Conservation (phyloP, 306 rosid genomes). For the Trifolium subterraneum region DNA sequence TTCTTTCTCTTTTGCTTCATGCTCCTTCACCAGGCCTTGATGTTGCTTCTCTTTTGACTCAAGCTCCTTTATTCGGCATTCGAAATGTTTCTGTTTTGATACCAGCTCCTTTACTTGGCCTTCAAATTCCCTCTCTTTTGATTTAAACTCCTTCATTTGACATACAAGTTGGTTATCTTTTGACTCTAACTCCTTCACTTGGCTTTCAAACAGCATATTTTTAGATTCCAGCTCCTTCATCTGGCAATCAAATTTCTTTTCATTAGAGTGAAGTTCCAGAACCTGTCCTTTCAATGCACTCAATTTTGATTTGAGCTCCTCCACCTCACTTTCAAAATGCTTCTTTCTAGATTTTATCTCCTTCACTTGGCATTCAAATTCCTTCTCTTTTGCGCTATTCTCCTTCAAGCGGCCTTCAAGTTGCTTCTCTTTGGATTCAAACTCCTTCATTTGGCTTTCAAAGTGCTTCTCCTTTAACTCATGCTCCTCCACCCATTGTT, state of each 20-base stretch:
- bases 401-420: neutral
- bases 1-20: too few species aligned
- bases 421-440: neutral
- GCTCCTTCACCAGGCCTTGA: too few species aligned
- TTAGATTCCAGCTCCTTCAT: neutral
- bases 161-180: neutral
- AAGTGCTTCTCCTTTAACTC: conserved; percentile 42
- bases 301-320: neutral
- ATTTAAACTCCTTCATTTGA: neutral
- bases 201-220: neutral
- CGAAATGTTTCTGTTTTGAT: too few species aligned
- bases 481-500: conserved; percentile 31
- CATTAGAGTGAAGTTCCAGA: neutral
- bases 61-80: too few species aligned
- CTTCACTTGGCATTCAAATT: neutral
- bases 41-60: too few species aligned
- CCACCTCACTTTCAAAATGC: neutral
- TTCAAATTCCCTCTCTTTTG: neutral
- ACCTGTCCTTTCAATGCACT: neutral
- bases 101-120: neutral
- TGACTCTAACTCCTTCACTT: neutral
- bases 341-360: neutral
- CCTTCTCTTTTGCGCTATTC: neutral
- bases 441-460: neutral
- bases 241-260: neutral